Conservation (phyloP, 2,329 filamentous ascomycete genomes). For the Penicillium nordicum region DNA sequence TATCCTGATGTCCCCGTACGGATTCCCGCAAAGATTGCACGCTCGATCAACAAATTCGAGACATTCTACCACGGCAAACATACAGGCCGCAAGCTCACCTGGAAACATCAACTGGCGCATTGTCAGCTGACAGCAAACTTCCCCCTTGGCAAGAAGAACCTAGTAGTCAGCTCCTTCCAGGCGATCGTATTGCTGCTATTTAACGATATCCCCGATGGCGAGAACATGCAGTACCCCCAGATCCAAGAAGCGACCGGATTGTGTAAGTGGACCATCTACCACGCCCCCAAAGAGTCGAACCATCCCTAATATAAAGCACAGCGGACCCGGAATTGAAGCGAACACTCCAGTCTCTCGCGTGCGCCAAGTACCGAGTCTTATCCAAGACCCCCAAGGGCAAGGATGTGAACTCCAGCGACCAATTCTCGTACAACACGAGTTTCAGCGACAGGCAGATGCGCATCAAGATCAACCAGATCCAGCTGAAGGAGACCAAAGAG, state of each 20-base stretch:
- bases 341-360: slow-evolving; percentile 91
- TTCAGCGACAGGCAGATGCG: slow-evolving; percentile 82
- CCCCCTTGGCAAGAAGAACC: slow-evolving; percentile 74
- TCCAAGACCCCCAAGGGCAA: slow-evolving; percentile 79
- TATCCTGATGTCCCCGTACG: slow-evolving; percentile 75
- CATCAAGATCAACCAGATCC: slow-evolving; percentile 98
- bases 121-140: slow-evolving; percentile 82
- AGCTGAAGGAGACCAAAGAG: slow-evolving; percentile 90
- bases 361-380: slow-evolving; percentile 80
- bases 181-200: slow-evolving; percentile 87
- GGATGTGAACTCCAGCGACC: slow-evolving; percentile 74
- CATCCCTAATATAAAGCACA: slow-evolving; percentile 34
- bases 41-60: slow-evolving; percentile 78
- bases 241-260: slow-evolving; percentile 73
- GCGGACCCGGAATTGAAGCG: slow-evolving; percentile 75
- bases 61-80: slow-evolving; percentile 85
- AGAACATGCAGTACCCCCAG: slow-evolving; percentile 69
- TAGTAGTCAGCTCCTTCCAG: slow-evolving; percentile 88
- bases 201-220: slow-evolving; percentile 65
- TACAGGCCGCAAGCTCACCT: slow-evolving; percentile 77
- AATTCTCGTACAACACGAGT: slow-evolving; percentile 73
- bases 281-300: background rate
- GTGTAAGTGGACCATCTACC: slow-evolving; percentile 44
- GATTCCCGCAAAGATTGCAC: slow-evolving; percentile 70
- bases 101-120: slow-evolving; percentile 92